Conservation (phyloP, 1,284 basidiomycete genomes). For the Ganoderma sinense region DNA sequence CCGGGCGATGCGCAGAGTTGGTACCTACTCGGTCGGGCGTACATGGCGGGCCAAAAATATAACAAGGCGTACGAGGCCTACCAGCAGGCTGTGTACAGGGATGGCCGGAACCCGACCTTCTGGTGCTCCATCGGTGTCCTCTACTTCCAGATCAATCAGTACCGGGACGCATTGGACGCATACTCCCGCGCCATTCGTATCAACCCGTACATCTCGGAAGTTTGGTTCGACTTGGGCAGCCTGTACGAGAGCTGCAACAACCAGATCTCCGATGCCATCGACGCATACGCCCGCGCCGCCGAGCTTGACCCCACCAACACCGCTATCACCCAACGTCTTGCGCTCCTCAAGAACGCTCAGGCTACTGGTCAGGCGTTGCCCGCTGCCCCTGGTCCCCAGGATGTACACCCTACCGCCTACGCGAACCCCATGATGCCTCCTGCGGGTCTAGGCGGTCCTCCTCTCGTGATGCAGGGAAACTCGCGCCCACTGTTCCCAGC, state of each 20-base stretch:
- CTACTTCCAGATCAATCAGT: conserved; percentile 99
- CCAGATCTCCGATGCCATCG: conserved; percentile 98
- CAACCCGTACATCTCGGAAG: conserved; percentile 99
- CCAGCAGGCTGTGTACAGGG: conserved; percentile 98
- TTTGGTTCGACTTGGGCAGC: conserved; percentile 98
- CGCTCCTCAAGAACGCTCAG: conserved; percentile 83
- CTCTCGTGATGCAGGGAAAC: conserved; percentile 59
- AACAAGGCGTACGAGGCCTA: conserved; percentile 99
- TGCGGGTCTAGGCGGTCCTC: conserved; percentile 65
- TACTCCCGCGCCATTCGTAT: conserved; percentile 98
- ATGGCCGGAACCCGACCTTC: conserved; percentile 98
- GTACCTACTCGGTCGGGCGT: conserved; percentile 97
- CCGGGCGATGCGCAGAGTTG: conserved; percentile 97
- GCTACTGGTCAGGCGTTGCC: conserved; percentile 81
- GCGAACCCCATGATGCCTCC: conserved; percentile 77
- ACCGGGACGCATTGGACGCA: conserved; percentile 96
- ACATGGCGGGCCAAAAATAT: conserved; percentile 99
- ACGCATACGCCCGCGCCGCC: conserved; percentile 93
- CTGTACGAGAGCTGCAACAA: conserved; percentile 99
- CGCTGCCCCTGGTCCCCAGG: conserved; percentile 89
- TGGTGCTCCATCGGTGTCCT: conserved; percentile 99
- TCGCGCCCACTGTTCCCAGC: conserved; percentile 61
- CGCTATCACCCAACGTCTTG: conserved; percentile 81
- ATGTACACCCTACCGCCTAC: conserved; percentile 95
- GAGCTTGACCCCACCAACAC: conserved; percentile 88